Conservation (phyloP, 169 alveolate species). For the Plasmodium knowlesi region DNA sequence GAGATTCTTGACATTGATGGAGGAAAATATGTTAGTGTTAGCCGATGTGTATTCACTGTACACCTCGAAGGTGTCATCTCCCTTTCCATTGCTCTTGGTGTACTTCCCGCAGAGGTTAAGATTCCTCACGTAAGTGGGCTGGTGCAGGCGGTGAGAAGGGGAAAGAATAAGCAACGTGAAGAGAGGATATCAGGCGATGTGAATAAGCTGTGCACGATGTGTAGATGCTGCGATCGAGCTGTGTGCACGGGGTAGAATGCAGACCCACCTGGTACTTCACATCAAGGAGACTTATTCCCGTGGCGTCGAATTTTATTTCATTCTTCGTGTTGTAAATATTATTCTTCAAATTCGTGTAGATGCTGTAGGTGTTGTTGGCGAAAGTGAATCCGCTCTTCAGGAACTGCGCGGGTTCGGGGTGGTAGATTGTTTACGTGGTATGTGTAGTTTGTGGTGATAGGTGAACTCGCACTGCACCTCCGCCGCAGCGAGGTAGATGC, state of each 20-base stretch:
- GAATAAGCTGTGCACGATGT: not conserved
- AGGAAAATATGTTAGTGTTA: slow-evolving; percentile 35
- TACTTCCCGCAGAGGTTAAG: slow-evolving; percentile 47
- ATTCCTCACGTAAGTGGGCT: slow-evolving; percentile 39
- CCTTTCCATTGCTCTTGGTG: slow-evolving; percentile 29
- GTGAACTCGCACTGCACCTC: not conserved
- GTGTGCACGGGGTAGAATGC: not conserved
- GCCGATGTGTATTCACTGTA: slow-evolving; percentile 37
- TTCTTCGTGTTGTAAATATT: slow-evolving; percentile 33
- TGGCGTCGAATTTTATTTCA: slow-evolving; percentile 45
- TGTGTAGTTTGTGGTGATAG: not conserved
- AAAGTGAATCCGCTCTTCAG: slow-evolving; percentile 61
- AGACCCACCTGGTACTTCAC: slow-evolving; percentile 31
- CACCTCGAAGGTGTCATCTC: slow-evolving; percentile 48
- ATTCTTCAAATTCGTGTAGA: slow-evolving; percentile 46
- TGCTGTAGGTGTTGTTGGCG: slow-evolving; percentile 50
- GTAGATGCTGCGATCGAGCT: not conserved
- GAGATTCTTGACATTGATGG: slow-evolving; percentile 31
- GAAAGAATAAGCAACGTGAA: too few species aligned
- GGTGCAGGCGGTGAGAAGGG: too few species aligned
- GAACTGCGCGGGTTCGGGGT: not conserved
- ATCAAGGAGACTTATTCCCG: slow-evolving; percentile 53
- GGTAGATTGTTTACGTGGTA: not conserved
- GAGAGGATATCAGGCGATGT: not conserved
- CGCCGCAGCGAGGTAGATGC: not conserved